Evolutionary conservation across 2,329 filamentous ascomycete species (phyloP), one percentile per base, ranked within the genome.

Genomic region (Mycocentrospora acerina): DNA sequence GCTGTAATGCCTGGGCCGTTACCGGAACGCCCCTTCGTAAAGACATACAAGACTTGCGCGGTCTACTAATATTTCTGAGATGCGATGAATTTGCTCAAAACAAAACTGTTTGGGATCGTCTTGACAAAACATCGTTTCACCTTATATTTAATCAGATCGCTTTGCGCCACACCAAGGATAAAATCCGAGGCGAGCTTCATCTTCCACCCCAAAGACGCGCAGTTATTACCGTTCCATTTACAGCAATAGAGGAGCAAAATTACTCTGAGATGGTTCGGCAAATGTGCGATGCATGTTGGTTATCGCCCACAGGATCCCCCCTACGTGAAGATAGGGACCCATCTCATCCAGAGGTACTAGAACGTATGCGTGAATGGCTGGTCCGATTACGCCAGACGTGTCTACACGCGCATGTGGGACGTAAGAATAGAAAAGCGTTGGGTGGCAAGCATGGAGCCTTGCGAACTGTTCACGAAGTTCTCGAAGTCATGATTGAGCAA

Each of bases 401-500:
- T 40, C 74, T 97, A 12, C 90, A 96, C 66, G 89, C 91, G 0
- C 85, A 95, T 60, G 80, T 95, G 28, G 86, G 86, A 13, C 76
- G 76, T 8, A 79, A 78, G 22, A 86, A 85, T 50, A 75, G 84
- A 11, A 79, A 77, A 45, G 77, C 79, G 0, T 67, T 88, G 5
- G 84, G 84, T 2, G 61, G 66, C 14, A 75, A 78, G 29, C 80
- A 76, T 32, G 82, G 80, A 0, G 84, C 88, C 0, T 74, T 96
- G 48, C 79, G 87, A 10, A 94, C 90, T 1, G 85, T 95, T 2
- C 80, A 83, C 13, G 88, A 97, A 64, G 91, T 97, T 1, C 73
- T 98, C 9, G 84, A 89, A 48, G 82, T 85, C 4, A 96, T 98
- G 91, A 85, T 96, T 41, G 89, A 95, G 38, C 83, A 91, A 57